phyloP scores from a whole-genome alignment of 2,329 filamentous ascomycete species.

The Aspergillus transmontanensis region DNA sequence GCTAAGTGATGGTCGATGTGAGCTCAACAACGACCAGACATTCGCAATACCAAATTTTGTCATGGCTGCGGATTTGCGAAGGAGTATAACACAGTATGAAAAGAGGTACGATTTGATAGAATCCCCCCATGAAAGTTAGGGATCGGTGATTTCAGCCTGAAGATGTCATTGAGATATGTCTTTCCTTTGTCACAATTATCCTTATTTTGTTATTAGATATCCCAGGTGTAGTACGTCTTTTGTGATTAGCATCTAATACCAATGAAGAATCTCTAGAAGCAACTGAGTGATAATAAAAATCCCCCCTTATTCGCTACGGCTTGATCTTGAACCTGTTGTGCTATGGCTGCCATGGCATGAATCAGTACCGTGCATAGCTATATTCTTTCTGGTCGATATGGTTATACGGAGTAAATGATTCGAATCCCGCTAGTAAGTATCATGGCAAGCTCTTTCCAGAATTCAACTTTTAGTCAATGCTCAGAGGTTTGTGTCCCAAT shows the following conservation, averaged over 20 bases:
- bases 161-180: conserved; percentile 4
- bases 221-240: neutral
- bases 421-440: neutral
- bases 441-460: neutral
- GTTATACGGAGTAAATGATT: too few species aligned
- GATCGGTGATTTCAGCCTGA: neutral
- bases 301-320: too few species aligned
- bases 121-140: conserved; percentile 31
- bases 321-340: neutral
- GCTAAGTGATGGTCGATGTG: neutral
- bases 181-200: conserved; percentile 10
- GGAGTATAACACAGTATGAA: conserved; percentile 26
- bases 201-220: conserved; percentile 7
- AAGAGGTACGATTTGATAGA: conserved; percentile 32
- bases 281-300: neutral
- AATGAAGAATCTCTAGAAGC: neutral
- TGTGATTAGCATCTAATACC: neutral
- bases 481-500: neutral
- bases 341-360: neutral
- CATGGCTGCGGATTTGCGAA: conserved; percentile 26
- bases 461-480: neutral
- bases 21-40: neutral
- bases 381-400: too few species aligned
- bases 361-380: too few species aligned
- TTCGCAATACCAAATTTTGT: conserved; percentile 16